A percentile compares a stretch with the other conserved stretches of the same genome.
phyloP scores from a whole-genome alignment of 192 early-diverging fungal genomes.

The Entomortierella beljakovae region DNA sequence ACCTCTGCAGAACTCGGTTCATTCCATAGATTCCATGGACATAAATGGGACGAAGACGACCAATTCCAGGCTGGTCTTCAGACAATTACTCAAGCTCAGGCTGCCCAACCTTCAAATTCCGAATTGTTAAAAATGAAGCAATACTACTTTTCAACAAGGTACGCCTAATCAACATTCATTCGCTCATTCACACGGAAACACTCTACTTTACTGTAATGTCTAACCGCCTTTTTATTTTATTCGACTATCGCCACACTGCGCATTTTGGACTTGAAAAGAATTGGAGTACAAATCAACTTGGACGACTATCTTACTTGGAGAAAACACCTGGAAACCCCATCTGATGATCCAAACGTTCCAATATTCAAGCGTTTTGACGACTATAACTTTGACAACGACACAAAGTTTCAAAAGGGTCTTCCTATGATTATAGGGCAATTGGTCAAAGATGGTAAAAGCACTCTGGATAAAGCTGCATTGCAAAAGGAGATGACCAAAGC shows the following conservation, averaged over 20 bases:
- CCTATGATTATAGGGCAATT: slow-evolving; percentile 55
- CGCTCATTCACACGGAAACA: background rate
- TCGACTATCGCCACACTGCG: background rate
- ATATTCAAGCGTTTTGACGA: slow-evolving; percentile 58
- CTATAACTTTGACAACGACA: slow-evolving; percentile 61
- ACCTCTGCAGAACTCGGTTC: slow-evolving; percentile 40
- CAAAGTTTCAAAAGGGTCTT: slow-evolving; percentile 55
- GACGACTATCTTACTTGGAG: slow-evolving; percentile 60
- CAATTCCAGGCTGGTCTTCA: slow-evolving; percentile 42
- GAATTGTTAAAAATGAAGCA: slow-evolving; percentile 55
- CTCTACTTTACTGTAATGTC: background rate
- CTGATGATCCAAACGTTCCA: slow-evolving; percentile 32
- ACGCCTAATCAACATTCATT: too few species aligned
- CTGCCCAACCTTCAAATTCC: slow-evolving; percentile 22
- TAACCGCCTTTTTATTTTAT: background rate
- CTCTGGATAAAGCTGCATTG: slow-evolving; percentile 57
- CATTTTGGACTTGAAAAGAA: slow-evolving; percentile 17
- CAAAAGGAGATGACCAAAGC: slow-evolving; percentile 60
- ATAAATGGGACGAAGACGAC: slow-evolving; percentile 43
- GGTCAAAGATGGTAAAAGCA: slow-evolving; percentile 46
- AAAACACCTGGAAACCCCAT: slow-evolving; percentile 39
- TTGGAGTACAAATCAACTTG: slow-evolving; percentile 47
- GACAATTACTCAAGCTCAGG: slow-evolving; percentile 30
- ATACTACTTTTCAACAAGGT: slow-evolving; percentile 54
- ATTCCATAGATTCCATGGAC: slow-evolving; percentile 44